A percentile compares a stretch with the other conserved stretches of the same genome.
These are phyloP conservation scores for Hymenotorrendiella dingleyae DNA, from an alignment of 2,329 filamentous ascomycete species.

Conservation along the genomic window DNA sequence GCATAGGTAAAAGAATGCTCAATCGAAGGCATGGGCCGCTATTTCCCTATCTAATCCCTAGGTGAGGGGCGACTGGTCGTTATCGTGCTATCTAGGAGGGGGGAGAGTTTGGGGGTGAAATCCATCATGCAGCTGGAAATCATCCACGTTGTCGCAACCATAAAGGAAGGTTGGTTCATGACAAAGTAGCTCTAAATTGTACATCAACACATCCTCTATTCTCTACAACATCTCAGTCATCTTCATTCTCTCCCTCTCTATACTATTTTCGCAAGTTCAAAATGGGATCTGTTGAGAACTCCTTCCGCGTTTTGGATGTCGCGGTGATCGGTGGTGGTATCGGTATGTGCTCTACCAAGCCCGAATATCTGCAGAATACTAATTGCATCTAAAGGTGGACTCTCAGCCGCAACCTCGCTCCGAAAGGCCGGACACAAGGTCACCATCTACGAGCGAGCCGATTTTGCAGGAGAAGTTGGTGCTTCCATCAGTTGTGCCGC, in stretches of 20 bases:
- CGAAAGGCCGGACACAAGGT: slow-evolving; percentile 47
- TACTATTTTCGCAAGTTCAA: not conserved
- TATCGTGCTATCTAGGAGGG: too few species aligned
- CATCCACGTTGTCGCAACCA: too few species aligned
- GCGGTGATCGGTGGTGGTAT: slow-evolving; percentile 20
- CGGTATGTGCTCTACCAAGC: slow-evolving; percentile 5
- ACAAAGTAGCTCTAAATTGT: too few species aligned
- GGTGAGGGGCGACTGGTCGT: too few species aligned
- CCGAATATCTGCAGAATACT: not conserved
- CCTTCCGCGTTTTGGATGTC: slow-evolving; percentile 14
- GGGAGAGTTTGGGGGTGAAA: too few species aligned
- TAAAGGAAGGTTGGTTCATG: too few species aligned
- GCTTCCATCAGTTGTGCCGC: slow-evolving; percentile 63
- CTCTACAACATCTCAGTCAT: not conserved
- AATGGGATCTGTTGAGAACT: slow-evolving; percentile 17
- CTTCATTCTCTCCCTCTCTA: not conserved
- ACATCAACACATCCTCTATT: too few species aligned
- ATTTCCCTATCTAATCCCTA: too few species aligned
- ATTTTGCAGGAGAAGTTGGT: slow-evolving; percentile 63
- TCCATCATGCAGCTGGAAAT: too few species aligned
- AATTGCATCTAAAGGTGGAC: too few species aligned
- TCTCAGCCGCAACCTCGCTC: slow-evolving; percentile 45
- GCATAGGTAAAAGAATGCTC: too few species aligned
- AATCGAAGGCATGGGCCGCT: too few species aligned
- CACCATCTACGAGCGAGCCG: slow-evolving; percentile 60